Base-by-base conservation (phyloP, 331 rosid genomes). In the Stylosanthes scabra region DNA sequence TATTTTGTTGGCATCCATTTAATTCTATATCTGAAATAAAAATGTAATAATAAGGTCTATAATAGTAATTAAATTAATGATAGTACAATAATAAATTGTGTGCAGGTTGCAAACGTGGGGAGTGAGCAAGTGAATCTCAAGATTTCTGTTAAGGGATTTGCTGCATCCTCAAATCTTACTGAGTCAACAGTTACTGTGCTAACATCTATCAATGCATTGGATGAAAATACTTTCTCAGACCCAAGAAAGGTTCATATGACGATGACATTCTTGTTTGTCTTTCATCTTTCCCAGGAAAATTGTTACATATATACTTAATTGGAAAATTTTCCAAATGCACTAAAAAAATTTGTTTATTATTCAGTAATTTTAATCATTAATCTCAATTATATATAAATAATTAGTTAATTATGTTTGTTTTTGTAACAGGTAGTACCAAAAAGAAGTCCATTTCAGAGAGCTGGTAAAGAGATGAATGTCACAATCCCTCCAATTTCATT, bases 101-200 rank as follows among this genome's bases (percentile, higher is more conserved):
- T 73, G 14, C 75, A 93, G 98, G 57, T 87, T 72, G 98, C 90
- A 13, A 93, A 93, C 83, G 61, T 86, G 8, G 92, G 97, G 69
- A 60, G 75, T 71, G 37, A 59, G 67, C 16, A 54, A 8, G 85
- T 86, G 79, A 78, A 80, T 56, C 80, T 93, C 46, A 75, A 67
- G 72, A 75, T 93, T 71, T 68, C 67, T 46, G 46, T 89, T 6
- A 42, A 67, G 2, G 90, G 90, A 61, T 78, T 83, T 46, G 34
- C 7, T 74, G 79, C 74, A 60, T 66, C 25, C 25, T 20, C 74
- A 14, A 80, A 82, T 59, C 50, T 54, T 58, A n/a, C 84, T 1
- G 88, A 87, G 57, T 76, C 88, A 28, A 83, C 78, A 25, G 79
- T 70, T 80, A 89, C 93, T 7, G 61, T 90, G 11, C 86, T 93